Percentiles rank a stretch among this genome's conserved stretches.
Evolutionary conservation across 441 rosid genomes (phyloP).

Genomic region (Brassica balearica): DNA sequence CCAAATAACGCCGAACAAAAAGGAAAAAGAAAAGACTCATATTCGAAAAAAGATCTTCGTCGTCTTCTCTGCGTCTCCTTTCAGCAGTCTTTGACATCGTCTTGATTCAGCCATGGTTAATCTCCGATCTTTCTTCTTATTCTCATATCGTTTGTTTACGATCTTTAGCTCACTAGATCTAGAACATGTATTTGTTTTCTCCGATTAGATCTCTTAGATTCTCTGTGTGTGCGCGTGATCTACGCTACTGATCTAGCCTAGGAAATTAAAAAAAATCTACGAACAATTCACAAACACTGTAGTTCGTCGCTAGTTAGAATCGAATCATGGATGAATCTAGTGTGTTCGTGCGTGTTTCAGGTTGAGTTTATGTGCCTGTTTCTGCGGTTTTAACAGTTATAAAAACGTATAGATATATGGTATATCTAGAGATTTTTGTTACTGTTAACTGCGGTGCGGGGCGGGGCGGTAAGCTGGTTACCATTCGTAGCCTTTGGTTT

Average conservation of each 20-base stretch:
- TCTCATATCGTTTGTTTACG: neutral
- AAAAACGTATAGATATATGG: no score
- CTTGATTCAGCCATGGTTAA: slow-evolving; percentile 42
- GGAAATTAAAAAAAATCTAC: neutral
- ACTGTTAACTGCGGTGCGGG: no score
- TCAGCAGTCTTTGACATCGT: slow-evolving; percentile 20
- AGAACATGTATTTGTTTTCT: slow-evolving; percentile 20
- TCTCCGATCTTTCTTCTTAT: neutral
- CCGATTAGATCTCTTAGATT: slow-evolving; percentile 28
- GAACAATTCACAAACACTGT: neutral
- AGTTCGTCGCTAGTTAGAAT: slow-evolving; percentile 21
- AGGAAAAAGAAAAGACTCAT: slow-evolving; percentile 26
- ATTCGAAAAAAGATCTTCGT: neutral
- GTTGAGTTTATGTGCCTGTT: neutral
- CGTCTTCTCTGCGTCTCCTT: slow-evolving; percentile 24
- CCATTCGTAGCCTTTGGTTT: neutral
- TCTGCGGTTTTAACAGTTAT: no score
- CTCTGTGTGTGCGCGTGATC: slow-evolving; percentile 1
- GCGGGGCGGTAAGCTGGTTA: no score
- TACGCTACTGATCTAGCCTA: slow-evolving; percentile 12
- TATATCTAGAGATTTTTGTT: no score
- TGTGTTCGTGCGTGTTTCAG: neutral
- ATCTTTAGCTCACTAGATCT: slow-evolving; percentile 36
- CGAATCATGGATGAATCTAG: slow-evolving; percentile 17
- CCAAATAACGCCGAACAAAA: slow-evolving; percentile 33